Evolutionary conservation across 2,329 filamentous ascomycete genomes (phyloP).

Genomic region (Dactylellina haptotyla): DNA sequence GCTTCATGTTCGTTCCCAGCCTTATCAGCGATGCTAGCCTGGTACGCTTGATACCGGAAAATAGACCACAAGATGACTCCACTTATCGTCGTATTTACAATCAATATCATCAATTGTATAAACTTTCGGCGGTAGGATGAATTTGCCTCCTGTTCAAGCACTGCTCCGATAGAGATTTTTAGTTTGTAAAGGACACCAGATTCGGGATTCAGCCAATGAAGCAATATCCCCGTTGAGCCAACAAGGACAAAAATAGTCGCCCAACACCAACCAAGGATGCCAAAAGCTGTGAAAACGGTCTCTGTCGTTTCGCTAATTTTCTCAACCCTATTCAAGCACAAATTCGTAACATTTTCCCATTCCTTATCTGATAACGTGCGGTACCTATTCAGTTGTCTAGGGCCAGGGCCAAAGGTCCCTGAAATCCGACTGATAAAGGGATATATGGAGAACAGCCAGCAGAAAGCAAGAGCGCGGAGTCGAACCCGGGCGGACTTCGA

Average conservation of each 20-base stretch:
- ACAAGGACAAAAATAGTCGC: not conserved
- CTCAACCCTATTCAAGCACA: conserved; percentile 11
- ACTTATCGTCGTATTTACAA: conserved; percentile 1
- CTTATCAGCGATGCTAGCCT: conserved; percentile 8
- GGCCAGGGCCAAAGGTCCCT: conserved; percentile 25
- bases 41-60: conserved; percentile 18
- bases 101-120: not conserved
- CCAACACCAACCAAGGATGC: conserved; percentile 34
- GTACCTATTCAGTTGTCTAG: conserved; percentile 5
- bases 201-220: conserved; percentile 2
- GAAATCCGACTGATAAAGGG: conserved; percentile 37
- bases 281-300: conserved; percentile 4
- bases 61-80: conserved; percentile 24
- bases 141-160: not conserved
- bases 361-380: conserved; percentile 8
- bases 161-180: not conserved
- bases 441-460: conserved; percentile 31
- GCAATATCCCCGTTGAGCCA: conserved; percentile 11
- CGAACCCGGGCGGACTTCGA: conserved; percentile 9
- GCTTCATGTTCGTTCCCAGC: not conserved
- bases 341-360: conserved; percentile 9
- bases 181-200: not conserved
- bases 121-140: not conserved
- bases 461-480: conserved; percentile 12
- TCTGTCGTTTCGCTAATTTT: not conserved